Percentiles rank a stretch among this genome's conserved stretches.
Conservation (phyloP, 2,329 filamentous ascomycete genomes). For the Aspergillus tanneri region DNA sequence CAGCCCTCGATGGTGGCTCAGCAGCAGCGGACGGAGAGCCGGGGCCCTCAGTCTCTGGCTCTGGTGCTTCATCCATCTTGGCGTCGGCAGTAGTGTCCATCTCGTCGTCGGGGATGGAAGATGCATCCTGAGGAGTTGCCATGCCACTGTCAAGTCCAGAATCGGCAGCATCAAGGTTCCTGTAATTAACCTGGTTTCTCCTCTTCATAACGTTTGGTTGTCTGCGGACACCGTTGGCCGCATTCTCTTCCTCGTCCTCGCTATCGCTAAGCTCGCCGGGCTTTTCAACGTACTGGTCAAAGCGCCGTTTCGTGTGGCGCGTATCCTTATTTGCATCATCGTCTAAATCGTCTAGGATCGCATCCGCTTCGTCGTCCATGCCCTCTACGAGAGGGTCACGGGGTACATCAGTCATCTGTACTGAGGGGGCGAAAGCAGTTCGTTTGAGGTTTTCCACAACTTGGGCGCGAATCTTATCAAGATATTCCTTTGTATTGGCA, state of each 20-base stretch:
- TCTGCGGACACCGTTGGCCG: constrained; percentile 67
- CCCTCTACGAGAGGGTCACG: constrained; percentile 54
- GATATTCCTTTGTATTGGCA: constrained; percentile 65
- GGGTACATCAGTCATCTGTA: constrained; percentile 65
- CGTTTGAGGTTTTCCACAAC: constrained; percentile 67
- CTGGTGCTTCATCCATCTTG: constrained; percentile 44
- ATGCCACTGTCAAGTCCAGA: constrained; percentile 55
- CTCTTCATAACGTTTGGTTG: constrained; percentile 51
- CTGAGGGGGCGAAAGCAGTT: constrained; percentile 61
- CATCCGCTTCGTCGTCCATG: constrained; percentile 65
- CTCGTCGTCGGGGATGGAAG: constrained; percentile 47
- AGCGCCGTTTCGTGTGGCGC: constrained; percentile 75
- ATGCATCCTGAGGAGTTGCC: constrained; percentile 46
- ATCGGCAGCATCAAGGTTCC: constrained; percentile 57
- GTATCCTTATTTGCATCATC: constrained; percentile 83
- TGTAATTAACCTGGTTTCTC: constrained; percentile 62
- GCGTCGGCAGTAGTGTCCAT: constrained; percentile 37
- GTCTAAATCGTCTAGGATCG: constrained; percentile 67
- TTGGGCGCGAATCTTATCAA: constrained; percentile 65
- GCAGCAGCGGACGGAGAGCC: constrained; percentile 32
- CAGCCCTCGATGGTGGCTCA: constrained; percentile 30
- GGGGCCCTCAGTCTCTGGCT: constrained; percentile 36
- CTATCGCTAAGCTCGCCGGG: constrained; percentile 83
- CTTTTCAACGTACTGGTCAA: constrained; percentile 74
- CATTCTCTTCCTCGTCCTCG: constrained; percentile 77